A percentile compares a stretch with the other conserved stretches of the same genome.
Conservation (phyloP, 768 basidiomycete species). For the Mycena alexandri region DNA sequence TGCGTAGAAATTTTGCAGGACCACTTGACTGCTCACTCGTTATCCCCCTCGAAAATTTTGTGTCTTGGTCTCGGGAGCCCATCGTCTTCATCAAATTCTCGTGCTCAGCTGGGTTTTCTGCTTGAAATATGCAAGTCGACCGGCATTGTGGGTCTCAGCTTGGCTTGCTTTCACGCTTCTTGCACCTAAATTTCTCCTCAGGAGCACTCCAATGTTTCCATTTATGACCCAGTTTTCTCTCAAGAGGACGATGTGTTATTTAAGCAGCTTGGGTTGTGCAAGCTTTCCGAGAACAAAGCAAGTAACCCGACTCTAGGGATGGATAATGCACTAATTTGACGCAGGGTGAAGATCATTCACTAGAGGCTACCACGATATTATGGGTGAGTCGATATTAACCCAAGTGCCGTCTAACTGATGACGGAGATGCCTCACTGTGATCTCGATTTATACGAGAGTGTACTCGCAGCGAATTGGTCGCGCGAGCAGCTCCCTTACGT, state of each 20-base stretch:
- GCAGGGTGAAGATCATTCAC: too few species aligned
- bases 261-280: conserved; percentile 53
- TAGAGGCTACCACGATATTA: too few species aligned
- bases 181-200: conserved; percentile 46
- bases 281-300: too few species aligned
- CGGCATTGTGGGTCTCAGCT: conserved; percentile 66
- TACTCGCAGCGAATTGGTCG: too few species aligned
- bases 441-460: too few species aligned
- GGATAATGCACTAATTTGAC: too few species aligned
- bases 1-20: conserved; percentile 52
- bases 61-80: conserved; percentile 86
- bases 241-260: conserved; percentile 52
- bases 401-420: too few species aligned
- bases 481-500: too few species aligned
- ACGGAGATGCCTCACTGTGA: too few species aligned
- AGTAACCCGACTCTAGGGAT: too few species aligned
- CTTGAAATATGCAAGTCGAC: conserved; percentile 64
- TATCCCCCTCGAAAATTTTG: conserved; percentile 56
- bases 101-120: conserved; percentile 78
- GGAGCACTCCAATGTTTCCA: conserved; percentile 61
- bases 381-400: too few species aligned
- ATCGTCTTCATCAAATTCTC: conserved; percentile 68
- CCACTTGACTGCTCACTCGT: conserved; percentile 44
- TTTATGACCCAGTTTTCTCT: conserved; percentile 83
- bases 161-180: conserved; percentile 9